Evolutionary conservation across 192 early-diverging fungal species (phyloP).

Genomic region (Umbelopsis sp.): DNA sequence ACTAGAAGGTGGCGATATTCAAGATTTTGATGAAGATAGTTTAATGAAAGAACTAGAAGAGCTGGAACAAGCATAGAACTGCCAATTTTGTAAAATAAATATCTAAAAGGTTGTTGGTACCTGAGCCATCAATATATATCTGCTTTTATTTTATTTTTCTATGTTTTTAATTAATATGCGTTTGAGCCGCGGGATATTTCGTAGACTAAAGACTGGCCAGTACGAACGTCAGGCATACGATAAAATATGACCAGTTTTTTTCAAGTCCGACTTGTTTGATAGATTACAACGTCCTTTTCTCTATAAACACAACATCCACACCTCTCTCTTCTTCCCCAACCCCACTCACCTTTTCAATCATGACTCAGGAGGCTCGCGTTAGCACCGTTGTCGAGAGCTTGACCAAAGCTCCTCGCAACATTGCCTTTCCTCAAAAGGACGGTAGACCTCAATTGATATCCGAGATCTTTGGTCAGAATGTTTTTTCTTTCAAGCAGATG

Average conservation of each 20-base stretch:
- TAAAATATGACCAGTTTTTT: conserved; percentile 1
- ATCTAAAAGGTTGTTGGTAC: too few species aligned
- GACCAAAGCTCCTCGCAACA: conserved; percentile 66
- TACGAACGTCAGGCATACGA: neutral
- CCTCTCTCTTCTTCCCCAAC: neutral
- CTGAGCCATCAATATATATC: too few species aligned
- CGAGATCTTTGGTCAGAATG: conserved; percentile 92
- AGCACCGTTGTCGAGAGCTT: conserved; percentile 54
- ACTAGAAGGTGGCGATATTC: conserved; percentile 5
- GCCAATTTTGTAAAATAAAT: too few species aligned
- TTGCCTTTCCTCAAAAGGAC: conserved; percentile 78
- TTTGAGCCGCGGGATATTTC: too few species aligned
- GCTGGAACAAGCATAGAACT: neutral
- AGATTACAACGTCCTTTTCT: neutral
- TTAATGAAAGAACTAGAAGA: conserved; percentile 18
- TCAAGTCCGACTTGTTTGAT: conserved; percentile 18
- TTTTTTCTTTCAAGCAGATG: conserved; percentile 91
- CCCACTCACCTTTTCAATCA: neutral
- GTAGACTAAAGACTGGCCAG: too few species aligned
- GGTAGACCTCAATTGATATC: conserved; percentile 81
- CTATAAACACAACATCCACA: too few species aligned
- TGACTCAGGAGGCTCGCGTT: conserved; percentile 51
- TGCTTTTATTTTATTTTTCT: too few species aligned
- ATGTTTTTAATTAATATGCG: too few species aligned
- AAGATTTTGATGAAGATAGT: conserved; percentile 17